These are phyloP conservation scores for Penicillium lividum DNA, from an alignment of 495 filamentous ascomycete species.

Conservation along the genomic window DNA sequence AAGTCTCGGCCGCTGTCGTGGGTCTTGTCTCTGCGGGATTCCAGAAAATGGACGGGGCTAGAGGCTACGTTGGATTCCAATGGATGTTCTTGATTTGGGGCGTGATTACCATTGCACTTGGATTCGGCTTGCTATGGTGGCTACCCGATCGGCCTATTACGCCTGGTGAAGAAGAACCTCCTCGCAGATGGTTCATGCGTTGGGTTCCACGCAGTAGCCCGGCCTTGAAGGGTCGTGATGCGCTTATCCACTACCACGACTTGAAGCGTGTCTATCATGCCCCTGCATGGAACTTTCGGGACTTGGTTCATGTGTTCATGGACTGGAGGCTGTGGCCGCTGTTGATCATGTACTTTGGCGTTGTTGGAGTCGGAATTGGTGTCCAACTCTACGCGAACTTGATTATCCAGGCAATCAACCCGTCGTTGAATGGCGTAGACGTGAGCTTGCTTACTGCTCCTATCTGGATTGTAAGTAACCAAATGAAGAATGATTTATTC, in stretches of 20 bases:
- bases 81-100: slow-evolving; percentile 97
- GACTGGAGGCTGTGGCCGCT: slow-evolving; percentile 90
- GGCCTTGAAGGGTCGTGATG: slow-evolving; percentile 75
- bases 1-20: slow-evolving; percentile 87
- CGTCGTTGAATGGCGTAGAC: slow-evolving; percentile 67
- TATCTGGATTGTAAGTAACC: slow-evolving; percentile 77
- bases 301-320: slow-evolving; percentile 66
- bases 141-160: slow-evolving; percentile 77
- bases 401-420: slow-evolving; percentile 79
- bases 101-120: slow-evolving; percentile 67
- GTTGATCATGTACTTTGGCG: slow-evolving; percentile 89
- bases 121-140: slow-evolving; percentile 81
- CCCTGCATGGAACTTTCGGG: slow-evolving; percentile 65
- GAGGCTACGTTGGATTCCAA: slow-evolving; percentile 79
- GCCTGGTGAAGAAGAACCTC: slow-evolving; percentile 54
- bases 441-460: slow-evolving; percentile 83
- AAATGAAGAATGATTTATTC: neutral
- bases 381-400: slow-evolving; percentile 83
- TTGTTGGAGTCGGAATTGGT: slow-evolving; percentile 88
- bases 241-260: slow-evolving; percentile 80
- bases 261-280: slow-evolving; percentile 76
- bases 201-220: slow-evolving; percentile 67
- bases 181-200: slow-evolving; percentile 47
- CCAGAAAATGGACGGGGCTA: slow-evolving; percentile 80
- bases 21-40: slow-evolving; percentile 90